Percentiles rank a stretch among this genome's conserved stretches.
Evolutionary conservation across 140 eudicot species (phyloP).

Genomic region (Bidens hawaiensis): DNA sequence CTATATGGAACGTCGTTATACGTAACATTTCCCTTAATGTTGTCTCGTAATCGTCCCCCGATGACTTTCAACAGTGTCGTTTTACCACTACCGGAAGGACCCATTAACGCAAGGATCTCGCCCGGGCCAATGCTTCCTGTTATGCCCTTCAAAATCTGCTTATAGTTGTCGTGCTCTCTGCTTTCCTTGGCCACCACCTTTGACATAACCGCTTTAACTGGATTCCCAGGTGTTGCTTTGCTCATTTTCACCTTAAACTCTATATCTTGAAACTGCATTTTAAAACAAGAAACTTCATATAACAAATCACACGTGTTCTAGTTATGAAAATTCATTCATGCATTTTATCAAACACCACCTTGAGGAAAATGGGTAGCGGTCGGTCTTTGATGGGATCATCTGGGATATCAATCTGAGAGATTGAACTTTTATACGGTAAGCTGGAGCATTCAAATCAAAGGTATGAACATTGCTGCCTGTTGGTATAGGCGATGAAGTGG

Average conservation of each 20-base stretch:
- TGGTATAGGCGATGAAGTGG: slow-evolving; percentile 46
- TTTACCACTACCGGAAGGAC: slow-evolving; percentile 99
- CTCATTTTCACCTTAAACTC: slow-evolving; percentile 75
- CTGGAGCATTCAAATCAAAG: slow-evolving; percentile 52
- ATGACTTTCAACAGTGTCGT: slow-evolving; percentile 81
- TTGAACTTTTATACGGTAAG: slow-evolving; percentile 43
- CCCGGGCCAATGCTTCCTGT: slow-evolving; percentile 97
- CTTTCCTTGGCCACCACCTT: slow-evolving; percentile 60
- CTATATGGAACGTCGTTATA: slow-evolving; percentile 83
- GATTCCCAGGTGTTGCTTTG: slow-evolving; percentile 45
- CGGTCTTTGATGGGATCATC: slow-evolving; percentile 47
- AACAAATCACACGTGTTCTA: too few species aligned
- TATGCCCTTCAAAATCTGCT: slow-evolving; percentile 82
- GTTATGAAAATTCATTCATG: too few species aligned
- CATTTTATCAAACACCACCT: too few species aligned
- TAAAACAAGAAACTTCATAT: too few species aligned
- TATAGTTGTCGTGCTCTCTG: slow-evolving; percentile 57
- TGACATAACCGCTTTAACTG: slow-evolving; percentile 65
- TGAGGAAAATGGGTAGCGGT: slow-evolving; percentile 81
- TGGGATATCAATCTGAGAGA: slow-evolving; percentile 67
- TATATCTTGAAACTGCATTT: slow-evolving; percentile 92
- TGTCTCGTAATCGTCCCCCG: slow-evolving; percentile 74
- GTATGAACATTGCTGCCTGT: slow-evolving; percentile 61
- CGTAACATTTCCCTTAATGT: slow-evolving; percentile 70
- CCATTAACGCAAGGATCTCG: slow-evolving; percentile 95